Percentiles rank a stretch among this genome's conserved stretches.
Conservation (phyloP, 2,329 filamentous ascomycete genomes). For the Aspergillus vadensis region DNA sequence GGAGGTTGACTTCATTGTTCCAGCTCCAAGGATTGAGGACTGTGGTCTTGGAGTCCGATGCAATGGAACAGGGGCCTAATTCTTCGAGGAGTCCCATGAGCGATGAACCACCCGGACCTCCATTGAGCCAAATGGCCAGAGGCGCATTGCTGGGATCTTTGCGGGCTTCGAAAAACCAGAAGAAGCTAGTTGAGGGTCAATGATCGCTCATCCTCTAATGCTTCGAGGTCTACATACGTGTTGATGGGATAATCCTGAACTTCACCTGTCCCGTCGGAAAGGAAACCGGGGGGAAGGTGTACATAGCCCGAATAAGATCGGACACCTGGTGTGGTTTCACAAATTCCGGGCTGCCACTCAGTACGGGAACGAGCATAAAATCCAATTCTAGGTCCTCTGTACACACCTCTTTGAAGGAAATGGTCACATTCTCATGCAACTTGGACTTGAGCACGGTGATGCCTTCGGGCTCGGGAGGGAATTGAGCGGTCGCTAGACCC, state of each 20-base stretch:
- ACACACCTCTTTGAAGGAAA: constrained; percentile 5
- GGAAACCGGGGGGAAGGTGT: background rate
- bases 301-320: constrained; percentile 5
- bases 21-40: constrained; percentile 5
- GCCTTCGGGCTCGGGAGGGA: background rate
- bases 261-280: background rate
- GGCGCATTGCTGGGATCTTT: constrained; percentile 50
- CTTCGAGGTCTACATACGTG: background rate
- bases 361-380: no score
- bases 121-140: constrained; percentile 55
- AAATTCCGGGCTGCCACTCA: constrained; percentile 1
- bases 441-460: constrained; percentile 2
- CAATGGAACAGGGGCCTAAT: constrained; percentile 45
- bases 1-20: constrained; percentile 7
- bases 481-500: background rate
- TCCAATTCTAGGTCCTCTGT: background rate
- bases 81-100: constrained; percentile 58
- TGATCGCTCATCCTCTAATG: background rate
- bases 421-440: background rate
- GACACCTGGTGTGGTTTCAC: constrained; percentile 5
- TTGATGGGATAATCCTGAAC: constrained; percentile 8
- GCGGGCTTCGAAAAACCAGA: constrained; percentile 47
- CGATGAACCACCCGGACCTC: constrained; percentile 55
- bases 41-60: constrained; percentile 8
- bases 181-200: constrained; percentile 27